Evolutionary conservation across 1,284 basidiomycete species (phyloP), one percentile per base, ranked within the genome.

Genomic region (Xanthoconium separans): DNA sequence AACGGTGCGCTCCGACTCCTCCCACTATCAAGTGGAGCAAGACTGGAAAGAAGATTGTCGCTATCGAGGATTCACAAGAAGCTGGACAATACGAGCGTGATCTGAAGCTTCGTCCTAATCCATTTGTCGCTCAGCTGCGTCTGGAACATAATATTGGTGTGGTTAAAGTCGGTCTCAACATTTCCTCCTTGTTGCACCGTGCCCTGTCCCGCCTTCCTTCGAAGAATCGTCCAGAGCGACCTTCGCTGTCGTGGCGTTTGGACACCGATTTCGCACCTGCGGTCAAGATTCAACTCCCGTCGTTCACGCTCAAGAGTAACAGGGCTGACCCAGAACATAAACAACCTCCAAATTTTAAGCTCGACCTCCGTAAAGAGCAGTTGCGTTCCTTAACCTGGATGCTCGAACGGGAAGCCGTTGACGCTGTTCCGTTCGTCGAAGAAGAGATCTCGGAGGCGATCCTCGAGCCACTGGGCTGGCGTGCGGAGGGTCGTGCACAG

Each of bases 371-470:
- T 44, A 81, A 77, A 16, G 95, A 98, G 67, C 95, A 98, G 69
- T 78, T 91, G 13, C 89, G 95, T 40, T 98, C 95, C 4, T 73
- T 98, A 42, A 84, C 84, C 50, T 98, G 95, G 95, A 98, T 98
- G 95, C 73, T 96, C 22, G 70, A 76, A 41, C 92, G 93, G 65
- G 95, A 98, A 70, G 77, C 80, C 10, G 59, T 70, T 0, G 77
- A 86, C 49, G 84, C 83, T 7, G 73, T 81, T 13, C 83, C 89
- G 1, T 98, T 97, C 70, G 70, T 93, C 27, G 95, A 98, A 66
- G 95, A 98, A 69, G 95, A 98, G 69, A 93, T 98, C 41, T 89
- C 93, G 0, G 95, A 98, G 68, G 93, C 93, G 1, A 80, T 90
- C 44, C 77, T 96, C 6, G 85, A 85, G 51, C 86, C 93, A 45